Evolutionary conservation across 2,329 filamentous ascomycete genomes (phyloP).

Genomic region (Paecilomyces sp.): DNA sequence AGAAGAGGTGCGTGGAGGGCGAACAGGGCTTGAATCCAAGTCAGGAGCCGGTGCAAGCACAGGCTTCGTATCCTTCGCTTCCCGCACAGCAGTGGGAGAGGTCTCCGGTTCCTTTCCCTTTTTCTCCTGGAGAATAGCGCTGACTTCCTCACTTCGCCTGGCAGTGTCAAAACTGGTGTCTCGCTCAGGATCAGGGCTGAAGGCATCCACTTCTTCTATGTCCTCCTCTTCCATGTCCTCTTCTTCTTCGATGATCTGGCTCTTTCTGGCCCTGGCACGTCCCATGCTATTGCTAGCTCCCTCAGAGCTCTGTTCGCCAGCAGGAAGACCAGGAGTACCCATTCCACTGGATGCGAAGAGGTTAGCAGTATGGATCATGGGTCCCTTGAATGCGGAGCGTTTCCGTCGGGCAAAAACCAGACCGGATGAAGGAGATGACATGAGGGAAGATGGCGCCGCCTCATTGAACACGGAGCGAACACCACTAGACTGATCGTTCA

Average conservation of each 20-base stretch:
- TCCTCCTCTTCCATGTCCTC: conserved; percentile 32
- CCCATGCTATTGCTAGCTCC: conserved; percentile 9
- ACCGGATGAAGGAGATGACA: conserved; percentile 34
- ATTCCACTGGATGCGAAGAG: conserved; percentile 25
- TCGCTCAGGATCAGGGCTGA: conserved; percentile 15
- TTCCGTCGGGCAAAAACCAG: conserved; percentile 42
- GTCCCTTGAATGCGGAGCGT: conserved; percentile 39
- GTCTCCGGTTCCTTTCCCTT: conserved; percentile 6
- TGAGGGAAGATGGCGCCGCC: conserved; percentile 24
- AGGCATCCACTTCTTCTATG: conserved; percentile 36
- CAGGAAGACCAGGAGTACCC: conserved; percentile 22
- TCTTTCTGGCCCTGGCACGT: conserved; percentile 27
- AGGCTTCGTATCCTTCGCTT: conserved; percentile 11
- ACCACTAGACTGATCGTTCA: conserved; percentile 15
- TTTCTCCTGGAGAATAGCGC: neutral
- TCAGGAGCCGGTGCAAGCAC: conserved; percentile 25
- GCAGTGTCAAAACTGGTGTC: neutral
- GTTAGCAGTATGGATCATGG: conserved; percentile 34
- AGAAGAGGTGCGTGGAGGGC: conserved; percentile 34
- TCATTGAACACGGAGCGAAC: conserved; percentile 31
- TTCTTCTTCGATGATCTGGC: conserved; percentile 39
- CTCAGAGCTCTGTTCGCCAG: conserved; percentile 12
- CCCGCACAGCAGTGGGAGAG: neutral
- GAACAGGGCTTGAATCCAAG: conserved; percentile 21
- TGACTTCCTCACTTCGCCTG: neutral